Conservation (phyloP, 306 rosid species). For the Pterocarpus santalinus region DNA sequence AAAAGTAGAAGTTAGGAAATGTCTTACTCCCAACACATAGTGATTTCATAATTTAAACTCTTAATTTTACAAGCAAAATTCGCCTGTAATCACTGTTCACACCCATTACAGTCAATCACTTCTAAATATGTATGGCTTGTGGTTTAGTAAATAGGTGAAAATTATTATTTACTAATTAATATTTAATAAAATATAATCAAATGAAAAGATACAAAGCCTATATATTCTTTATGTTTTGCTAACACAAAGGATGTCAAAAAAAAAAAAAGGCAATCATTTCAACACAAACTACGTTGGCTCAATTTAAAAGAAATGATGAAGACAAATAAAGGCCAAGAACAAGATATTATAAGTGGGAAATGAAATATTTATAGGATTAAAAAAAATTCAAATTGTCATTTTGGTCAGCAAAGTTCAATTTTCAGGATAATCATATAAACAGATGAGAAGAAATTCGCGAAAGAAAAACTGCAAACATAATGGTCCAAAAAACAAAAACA, state of each 20-base stretch:
- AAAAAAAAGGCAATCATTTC: background rate
- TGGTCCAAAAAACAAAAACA: constrained; percentile 33
- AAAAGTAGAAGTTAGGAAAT: background rate
- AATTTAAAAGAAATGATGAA: background rate
- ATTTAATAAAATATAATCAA: no score
- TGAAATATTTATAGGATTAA: background rate
- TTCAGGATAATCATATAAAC: constrained; percentile 12
- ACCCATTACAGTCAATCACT: no score
- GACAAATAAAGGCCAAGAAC: constrained; percentile 32
- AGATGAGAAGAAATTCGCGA: background rate
- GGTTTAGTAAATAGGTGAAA: background rate
- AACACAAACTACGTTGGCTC: constrained; percentile 17
- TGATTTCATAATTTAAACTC: background rate
- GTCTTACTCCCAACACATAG: background rate
- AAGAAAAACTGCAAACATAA: constrained; percentile 47
- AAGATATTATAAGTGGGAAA: background rate
- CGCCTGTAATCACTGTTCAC: background rate
- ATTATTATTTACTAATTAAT: background rate
- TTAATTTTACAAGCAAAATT: no score
- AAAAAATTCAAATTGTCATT: constrained; percentile 5
- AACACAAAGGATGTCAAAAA: constrained; percentile 24
- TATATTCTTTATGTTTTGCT: constrained; percentile 5
- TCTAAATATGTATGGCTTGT: background rate
- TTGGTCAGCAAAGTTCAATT: constrained; percentile 44
- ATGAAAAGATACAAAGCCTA: background rate